Evolutionary conservation across 2,329 filamentous ascomycete species (phyloP).

Genomic region (Aspergillus tubingensis): DNA sequence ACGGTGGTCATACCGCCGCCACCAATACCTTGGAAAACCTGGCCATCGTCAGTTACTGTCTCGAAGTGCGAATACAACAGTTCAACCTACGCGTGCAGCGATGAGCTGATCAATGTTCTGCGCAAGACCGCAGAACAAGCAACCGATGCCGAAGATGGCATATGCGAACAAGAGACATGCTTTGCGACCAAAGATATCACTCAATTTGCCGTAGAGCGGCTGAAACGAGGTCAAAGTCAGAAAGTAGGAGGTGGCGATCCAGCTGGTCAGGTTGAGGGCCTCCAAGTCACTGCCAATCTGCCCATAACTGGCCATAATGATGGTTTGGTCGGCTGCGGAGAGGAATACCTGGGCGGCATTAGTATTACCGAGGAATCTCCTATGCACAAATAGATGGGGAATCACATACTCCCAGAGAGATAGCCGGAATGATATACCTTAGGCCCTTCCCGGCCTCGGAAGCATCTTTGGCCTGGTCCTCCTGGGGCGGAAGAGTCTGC

Average conservation of each 20-base stretch:
- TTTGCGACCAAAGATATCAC: slow-evolving; percentile 61
- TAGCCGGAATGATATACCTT: slow-evolving; percentile 61
- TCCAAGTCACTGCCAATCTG: slow-evolving; percentile 74
- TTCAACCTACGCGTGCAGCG: slow-evolving; percentile 55
- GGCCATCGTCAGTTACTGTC: slow-evolving; percentile 35
- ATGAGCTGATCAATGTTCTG: slow-evolving; percentile 67
- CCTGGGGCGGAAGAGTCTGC: slow-evolving; percentile 10
- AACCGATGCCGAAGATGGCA: slow-evolving; percentile 55
- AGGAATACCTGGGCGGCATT: slow-evolving; percentile 64
- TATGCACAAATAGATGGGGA: slow-evolving; percentile 14
- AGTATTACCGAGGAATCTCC: slow-evolving; percentile 7
- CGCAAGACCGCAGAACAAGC: slow-evolving; percentile 58
- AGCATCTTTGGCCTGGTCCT: slow-evolving; percentile 32
- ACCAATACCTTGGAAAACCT: slow-evolving; percentile 64
- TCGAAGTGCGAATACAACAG: background rate
- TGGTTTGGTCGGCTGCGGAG: slow-evolving; percentile 72
- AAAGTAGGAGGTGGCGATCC: slow-evolving; percentile 72
- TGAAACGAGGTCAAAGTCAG: slow-evolving; percentile 74
- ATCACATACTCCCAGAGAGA: slow-evolving; percentile 61
- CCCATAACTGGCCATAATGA: slow-evolving; percentile 76
- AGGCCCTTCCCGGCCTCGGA: slow-evolving; percentile 54
- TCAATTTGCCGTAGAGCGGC: slow-evolving; percentile 64
- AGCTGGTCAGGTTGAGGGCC: slow-evolving; percentile 72
- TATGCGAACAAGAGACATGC: slow-evolving; percentile 55
- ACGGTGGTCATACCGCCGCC: slow-evolving; percentile 73